These are phyloP conservation scores for Zygoascus bituminiphila DNA, from an alignment of 805 yeast genomes.

Conservation along the genomic window DNA sequence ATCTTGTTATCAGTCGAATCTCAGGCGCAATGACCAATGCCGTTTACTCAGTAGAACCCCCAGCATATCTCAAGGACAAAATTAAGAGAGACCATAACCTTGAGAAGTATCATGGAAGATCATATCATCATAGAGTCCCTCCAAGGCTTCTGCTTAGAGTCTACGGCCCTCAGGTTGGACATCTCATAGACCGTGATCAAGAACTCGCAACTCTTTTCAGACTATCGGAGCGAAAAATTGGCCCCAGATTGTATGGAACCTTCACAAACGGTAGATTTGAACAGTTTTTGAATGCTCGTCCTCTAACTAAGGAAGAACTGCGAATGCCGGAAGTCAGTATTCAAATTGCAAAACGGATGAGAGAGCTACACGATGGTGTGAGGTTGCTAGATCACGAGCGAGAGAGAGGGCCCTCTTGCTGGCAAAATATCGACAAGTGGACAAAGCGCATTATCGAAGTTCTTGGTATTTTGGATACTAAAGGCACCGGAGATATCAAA, in stretches of 20 bases:
- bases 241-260: constrained; percentile 83
- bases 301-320: constrained; percentile 66
- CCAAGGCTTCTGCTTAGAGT: constrained; percentile 67
- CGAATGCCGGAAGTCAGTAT: constrained; percentile 67
- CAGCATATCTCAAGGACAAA: constrained; percentile 29
- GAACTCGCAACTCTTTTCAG: constrained; percentile 69
- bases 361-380: constrained; percentile 80
- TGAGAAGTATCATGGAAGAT: constrained; percentile 9
- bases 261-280: constrained; percentile 91
- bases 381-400: constrained; percentile 52
- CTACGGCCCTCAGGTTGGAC: constrained; percentile 81
- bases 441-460: constrained; percentile 36
- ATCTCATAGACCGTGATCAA: constrained; percentile 74
- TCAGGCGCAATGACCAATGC: constrained; percentile 93
- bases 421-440: constrained; percentile 74
- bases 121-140: constrained; percentile 32
- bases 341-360: constrained; percentile 92
- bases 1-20: constrained; percentile 54
- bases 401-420: constrained; percentile 53
- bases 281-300: constrained; percentile 77
- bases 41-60: constrained; percentile 67
- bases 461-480: constrained; percentile 34
- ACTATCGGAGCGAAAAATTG: constrained; percentile 69
- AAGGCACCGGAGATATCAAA: constrained; percentile 11
- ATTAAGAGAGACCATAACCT: constrained; percentile 24